Base-by-base conservation (phyloP, 331 rosid species). In the Spiraea crenata region DNA sequence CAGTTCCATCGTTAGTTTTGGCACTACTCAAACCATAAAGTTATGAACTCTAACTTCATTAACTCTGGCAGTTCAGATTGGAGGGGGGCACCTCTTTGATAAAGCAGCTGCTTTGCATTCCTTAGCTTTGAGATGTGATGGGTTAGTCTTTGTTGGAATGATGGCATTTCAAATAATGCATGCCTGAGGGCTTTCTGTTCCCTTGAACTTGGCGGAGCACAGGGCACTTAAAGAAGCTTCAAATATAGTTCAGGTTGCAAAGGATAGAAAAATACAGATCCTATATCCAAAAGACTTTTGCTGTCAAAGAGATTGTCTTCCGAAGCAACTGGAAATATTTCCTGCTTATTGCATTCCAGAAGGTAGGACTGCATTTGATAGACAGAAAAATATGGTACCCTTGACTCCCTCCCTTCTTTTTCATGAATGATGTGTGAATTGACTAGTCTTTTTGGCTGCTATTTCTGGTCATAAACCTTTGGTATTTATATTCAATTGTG, bases 101-200 rank as follows among this genome's bases (percentile, higher is more conserved):
- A 25, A 25, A 25, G 31, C 31, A 25, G 31, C 85, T 68, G 96
- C 98, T 63, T 71, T 92, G 80, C 85, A 57, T 39, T 81, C 84
- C 81, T 84, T 92, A 80, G 89, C 93, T 57, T 83, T 91, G 63
- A 85, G 71, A 67, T 92, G 96, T 56, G 87, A 88, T 69, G 85
- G 75, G 19, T 72, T 92, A 70, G 73, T 88, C 72, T 92, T 90
- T 76, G 87, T 90, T 67, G 98, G 98, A 73, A 81, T 81, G 89
- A 92, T 88, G 91, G 75, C 96, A 70, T 88, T 92, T 77, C 98
- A 88, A 83, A 77, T 92, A 82, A 92, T 92, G 93, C 81, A 82
- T 57, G 91, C 90, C 58, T 76, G 86, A 67, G 90, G 90, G 90
- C 63, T 88, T 56, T 70, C 87, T 9, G 78, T 90, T 81, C 92